Conservation (phyloP, 148 eudicot species). For the Hydrangea macrophylla region DNA sequence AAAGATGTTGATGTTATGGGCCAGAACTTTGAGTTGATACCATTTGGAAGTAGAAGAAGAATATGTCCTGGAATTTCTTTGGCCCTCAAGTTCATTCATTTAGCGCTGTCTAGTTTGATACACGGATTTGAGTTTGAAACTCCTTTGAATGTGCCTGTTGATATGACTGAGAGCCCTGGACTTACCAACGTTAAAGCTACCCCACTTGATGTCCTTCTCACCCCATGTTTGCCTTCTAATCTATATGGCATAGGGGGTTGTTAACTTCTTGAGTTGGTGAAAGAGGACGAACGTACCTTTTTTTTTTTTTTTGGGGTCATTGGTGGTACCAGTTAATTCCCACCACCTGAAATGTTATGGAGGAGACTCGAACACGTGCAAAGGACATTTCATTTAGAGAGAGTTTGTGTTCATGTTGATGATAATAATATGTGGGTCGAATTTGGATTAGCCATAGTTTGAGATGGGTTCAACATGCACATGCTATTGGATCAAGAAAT, state of each 20-base stretch:
- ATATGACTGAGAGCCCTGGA: conserved; percentile 33
- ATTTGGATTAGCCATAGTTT: too few relatives aligned
- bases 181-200: conserved; percentile 23
- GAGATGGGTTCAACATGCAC: too few relatives aligned
- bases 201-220: conserved; percentile 27
- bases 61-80: conserved; percentile 25
- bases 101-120: conserved; percentile 24
- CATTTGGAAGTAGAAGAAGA: conserved; percentile 39
- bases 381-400: too few relatives aligned
- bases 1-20: conserved; percentile 27
- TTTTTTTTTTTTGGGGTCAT: too few relatives aligned
- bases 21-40: conserved; percentile 27
- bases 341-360: too few relatives aligned
- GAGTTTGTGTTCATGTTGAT: too few relatives aligned
- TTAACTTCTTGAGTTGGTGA: too few relatives aligned
- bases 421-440: too few relatives aligned
- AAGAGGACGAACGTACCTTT: too few relatives aligned
- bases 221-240: conserved; percentile 18
- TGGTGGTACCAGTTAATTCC: too few relatives aligned
- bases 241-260: conserved; percentile 10
- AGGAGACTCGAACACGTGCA: too few relatives aligned
- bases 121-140: conserved; percentile 30
- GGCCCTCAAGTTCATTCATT: conserved; percentile 15
- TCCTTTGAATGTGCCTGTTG: conserved; percentile 8
- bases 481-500: too few relatives aligned